Evolutionary conservation across 345 rosid species (phyloP), one percentile per base, ranked within the genome.

Genomic region (Luvunga scandens): DNA sequence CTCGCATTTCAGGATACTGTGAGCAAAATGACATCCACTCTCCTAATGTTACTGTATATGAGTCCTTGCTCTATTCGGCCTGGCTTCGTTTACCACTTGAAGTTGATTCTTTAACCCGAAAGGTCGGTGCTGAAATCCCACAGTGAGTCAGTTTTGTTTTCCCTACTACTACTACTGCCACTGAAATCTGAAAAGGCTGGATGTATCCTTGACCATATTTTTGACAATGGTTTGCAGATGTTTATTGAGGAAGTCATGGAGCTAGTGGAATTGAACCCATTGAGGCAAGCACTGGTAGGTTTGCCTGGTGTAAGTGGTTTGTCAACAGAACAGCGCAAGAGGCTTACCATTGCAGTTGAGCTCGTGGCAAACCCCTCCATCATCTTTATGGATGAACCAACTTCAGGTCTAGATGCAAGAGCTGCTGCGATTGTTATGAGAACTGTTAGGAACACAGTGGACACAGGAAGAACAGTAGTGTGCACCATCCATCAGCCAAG

Each of bases 401-500:
- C 98, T 77, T 92, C 98, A 30, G 98, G 98, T 42, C 86, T 94
- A 42, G 98, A 94, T 82, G 98, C 97, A 62, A 85, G 98, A 86
- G 97, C 96, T 50, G 97, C 98, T 59, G 98, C 98, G 24, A 92
- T 92, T 66, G 97, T 94, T 19, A 90, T 94, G 98, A 88, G 98
- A 77, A 85, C 97, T 5, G 96, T 94, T n/a, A 86, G 97, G 82
- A 94, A 92, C 87, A 94, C 97, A 1, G 98, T 94, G 16, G 97
- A 94, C 81, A 94, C 97, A 0, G 95, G 98, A 59, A 87, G 98
- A 88, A 94, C 97, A 1, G 97, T 94, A 16, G 93, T 94, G 1
- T 94, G 98, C 88, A 94, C 97, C 33, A 94, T 94, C 70, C 95
- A 94, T 84, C 97, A 92, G 75, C 98, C 98, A 10, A 92, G 98